phyloP scores from a whole-genome alignment of 768 basidiomycete genomes.

The Psilocybe cubensis region DNA sequence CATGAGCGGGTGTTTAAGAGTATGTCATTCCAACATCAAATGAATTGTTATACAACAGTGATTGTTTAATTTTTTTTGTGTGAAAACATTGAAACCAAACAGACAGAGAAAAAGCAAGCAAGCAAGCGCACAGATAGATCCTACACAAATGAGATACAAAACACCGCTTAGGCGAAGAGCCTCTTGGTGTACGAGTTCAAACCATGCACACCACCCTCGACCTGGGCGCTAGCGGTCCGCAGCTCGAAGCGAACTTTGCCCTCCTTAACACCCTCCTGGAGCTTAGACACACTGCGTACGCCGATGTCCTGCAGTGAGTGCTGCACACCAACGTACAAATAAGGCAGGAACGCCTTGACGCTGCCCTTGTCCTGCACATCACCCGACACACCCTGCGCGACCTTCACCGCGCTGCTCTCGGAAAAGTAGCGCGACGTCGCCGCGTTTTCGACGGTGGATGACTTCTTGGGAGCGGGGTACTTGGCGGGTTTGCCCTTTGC shows the following conservation, averaged over 20 bases:
- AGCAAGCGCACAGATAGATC: neutral
- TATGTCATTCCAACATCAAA: no score
- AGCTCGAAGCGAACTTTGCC: slow-evolving; percentile 88
- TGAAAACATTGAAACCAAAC: slow-evolving; percentile 5
- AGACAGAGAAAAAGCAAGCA: neutral
- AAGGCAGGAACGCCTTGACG: slow-evolving; percentile 90
- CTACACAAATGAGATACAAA: neutral
- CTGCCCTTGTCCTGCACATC: slow-evolving; percentile 98
- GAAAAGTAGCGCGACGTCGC: slow-evolving; percentile 97
- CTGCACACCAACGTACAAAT: slow-evolving; percentile 80
- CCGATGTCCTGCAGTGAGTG: slow-evolving; percentile 97
- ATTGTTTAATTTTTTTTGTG: no score
- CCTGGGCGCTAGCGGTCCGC: slow-evolving; percentile 92
- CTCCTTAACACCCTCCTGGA: slow-evolving; percentile 65
- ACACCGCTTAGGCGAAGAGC: slow-evolving; percentile 15
- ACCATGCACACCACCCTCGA: slow-evolving; percentile 96
- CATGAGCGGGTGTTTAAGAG: no score
- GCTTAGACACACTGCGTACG: slow-evolving; percentile 63
- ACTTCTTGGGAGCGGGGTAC: slow-evolving; percentile 51
- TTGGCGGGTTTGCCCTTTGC: slow-evolving; percentile 39
- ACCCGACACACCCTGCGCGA: slow-evolving; percentile 95
- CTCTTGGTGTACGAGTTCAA: slow-evolving; percentile 72
- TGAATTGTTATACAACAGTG: neutral
- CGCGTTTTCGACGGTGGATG: slow-evolving; percentile 77
- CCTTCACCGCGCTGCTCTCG: slow-evolving; percentile 90